A percentile compares a stretch with the other conserved stretches of the same genome.
These are phyloP conservation scores for Apiospora sp. DNA, from an alignment of 2,329 filamentous ascomycete species.

Conservation along the genomic window DNA sequence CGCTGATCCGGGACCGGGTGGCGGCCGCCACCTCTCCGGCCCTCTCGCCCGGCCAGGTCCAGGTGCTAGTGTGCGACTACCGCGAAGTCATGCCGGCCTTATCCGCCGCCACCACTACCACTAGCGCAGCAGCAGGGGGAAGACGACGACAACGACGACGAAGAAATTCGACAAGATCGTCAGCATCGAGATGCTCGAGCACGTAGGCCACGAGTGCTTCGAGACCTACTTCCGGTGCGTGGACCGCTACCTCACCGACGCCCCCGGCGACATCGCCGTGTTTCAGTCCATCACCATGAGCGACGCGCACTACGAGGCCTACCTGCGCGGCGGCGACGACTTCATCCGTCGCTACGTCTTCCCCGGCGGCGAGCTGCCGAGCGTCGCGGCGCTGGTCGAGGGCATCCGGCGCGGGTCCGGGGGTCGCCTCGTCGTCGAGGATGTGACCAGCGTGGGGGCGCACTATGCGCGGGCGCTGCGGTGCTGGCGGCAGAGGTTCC, in stretches of 20 bases:
- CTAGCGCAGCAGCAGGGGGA: background rate
- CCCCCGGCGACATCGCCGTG: background rate
- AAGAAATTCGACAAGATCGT: background rate
- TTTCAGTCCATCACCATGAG: slow-evolving; percentile 4
- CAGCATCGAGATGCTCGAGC: background rate
- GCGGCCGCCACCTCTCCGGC: background rate
- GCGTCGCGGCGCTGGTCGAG: background rate
- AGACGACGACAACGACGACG: background rate
- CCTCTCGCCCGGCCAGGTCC: background rate
- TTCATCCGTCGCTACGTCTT: background rate
- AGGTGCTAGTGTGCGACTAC: background rate
- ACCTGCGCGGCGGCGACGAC: background rate
- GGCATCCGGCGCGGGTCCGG: background rate
- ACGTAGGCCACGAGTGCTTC: background rate
- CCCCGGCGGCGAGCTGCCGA: slow-evolving; percentile 7
- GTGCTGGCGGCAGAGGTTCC: background rate
- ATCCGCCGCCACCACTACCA: background rate
- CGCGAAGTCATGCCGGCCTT: background rate
- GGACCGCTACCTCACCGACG: background rate
- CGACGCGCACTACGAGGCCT: background rate
- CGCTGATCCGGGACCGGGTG: background rate
- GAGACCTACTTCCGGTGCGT: background rate
- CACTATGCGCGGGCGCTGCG: background rate
- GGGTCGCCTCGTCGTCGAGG: background rate
- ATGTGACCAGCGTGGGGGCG: background rate